Conservation (phyloP, 1,284 basidiomycete genomes). For the Taiwanofungus camphoratus region DNA sequence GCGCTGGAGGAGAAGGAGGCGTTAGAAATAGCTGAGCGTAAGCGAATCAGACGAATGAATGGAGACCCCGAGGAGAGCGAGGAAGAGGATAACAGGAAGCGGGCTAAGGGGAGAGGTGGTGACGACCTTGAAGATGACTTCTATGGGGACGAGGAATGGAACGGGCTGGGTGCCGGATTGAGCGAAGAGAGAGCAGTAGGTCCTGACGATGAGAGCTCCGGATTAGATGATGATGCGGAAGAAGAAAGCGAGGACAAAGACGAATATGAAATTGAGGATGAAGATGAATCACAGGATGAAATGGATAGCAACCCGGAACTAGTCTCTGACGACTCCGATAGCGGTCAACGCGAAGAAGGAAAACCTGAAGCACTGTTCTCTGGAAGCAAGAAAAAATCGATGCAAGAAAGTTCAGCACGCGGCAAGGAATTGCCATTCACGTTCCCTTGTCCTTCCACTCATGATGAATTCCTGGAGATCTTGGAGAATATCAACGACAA, state of each 20-base stretch:
- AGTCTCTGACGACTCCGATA: constrained; percentile 16
- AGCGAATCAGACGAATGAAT: constrained; percentile 80
- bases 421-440: constrained; percentile 81
- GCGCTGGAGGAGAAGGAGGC: constrained; percentile 86
- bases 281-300: constrained; percentile 25
- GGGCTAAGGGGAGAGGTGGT: constrained; percentile 50
- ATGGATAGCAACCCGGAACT: constrained; percentile 28
- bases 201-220: no score
- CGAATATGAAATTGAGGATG: constrained; percentile 34
- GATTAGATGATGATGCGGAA: constrained; percentile 25
- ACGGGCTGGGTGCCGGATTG: constrained; percentile 48
- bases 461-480: constrained; percentile 86
- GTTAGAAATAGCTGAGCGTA: constrained; percentile 82
- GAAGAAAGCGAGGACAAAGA: constrained; percentile 53
- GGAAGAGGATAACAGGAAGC: constrained; percentile 43
- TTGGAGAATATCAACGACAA: constrained; percentile 64
- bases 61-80: constrained; percentile 70
- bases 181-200: constrained; percentile 31
- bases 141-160: constrained; percentile 42
- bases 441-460: constrained; percentile 82
- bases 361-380: constrained; percentile 35
- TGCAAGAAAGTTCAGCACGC: constrained; percentile 10
- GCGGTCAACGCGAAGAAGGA: constrained; percentile 33
- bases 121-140: constrained; percentile 97
- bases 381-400: constrained; percentile 14